Base-by-base conservation (phyloP, 768 basidiomycete genomes). In the Pleurotus sapidus region DNA sequence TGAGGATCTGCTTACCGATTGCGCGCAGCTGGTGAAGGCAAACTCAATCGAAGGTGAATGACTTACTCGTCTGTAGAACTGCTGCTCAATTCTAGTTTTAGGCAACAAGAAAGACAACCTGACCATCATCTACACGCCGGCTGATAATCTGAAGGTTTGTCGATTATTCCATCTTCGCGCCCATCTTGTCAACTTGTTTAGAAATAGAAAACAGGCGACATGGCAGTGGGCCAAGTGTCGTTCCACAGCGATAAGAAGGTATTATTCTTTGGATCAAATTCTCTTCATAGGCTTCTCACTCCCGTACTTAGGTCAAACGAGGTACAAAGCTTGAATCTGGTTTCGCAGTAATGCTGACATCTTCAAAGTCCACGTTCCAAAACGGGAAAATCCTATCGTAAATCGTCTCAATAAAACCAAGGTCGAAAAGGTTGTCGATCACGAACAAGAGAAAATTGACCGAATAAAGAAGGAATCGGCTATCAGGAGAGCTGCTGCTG, bases 381-480 rank as follows among this genome's bases (percentile, higher is more conserved):
- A 86, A 57, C 86, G 95, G 30, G 91, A 96, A 61, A 99, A 99
- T 67, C 63, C 77, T 3, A 90, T 96, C 57, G 90, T 98, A 34
- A 98, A 98, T 67, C 85, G 95, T 24, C 75, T 98, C 43, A 95
- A 92, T 73, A 97, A 96, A 75, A 98, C 95, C 12, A 98, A 95
- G 65, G 74, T 83, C 50, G 93, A 93, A 72, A 80, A 77, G 25
- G 79, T 82, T 37, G 92, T 97, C 20, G 92, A 98, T 64, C 95
- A 98, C 65, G 96, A 98, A 66, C 84, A 88, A 62, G 95, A 96
- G 63, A 80, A 81, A 20, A 74, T 93, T 24, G 94, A 93, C 27
- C 81, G 96, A 15, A 69, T 93, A 63, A 95, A 93, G 68, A 74
- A 75, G 55, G 93, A 94, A 67, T 86, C 82, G 45, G 82, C 86